Percentiles rank a stretch among this genome's conserved stretches.
Evolutionary conservation across 2,329 filamentous ascomycete genomes (phyloP).

Genomic region (Epichloe gansuensis): DNA sequence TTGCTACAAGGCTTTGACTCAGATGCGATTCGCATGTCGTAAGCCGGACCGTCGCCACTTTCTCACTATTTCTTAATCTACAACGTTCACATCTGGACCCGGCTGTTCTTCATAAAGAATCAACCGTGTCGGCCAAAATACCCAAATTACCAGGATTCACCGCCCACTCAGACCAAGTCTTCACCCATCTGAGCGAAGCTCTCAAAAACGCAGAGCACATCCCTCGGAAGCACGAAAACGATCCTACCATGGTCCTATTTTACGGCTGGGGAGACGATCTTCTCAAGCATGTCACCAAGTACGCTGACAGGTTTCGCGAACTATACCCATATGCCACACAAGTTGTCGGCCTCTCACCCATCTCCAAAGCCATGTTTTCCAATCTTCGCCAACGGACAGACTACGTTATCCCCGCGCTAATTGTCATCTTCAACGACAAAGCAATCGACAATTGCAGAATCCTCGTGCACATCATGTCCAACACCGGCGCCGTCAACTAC

Average conservation of each 20-base stretch:
- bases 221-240: conserved; percentile 4
- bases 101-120: neutral
- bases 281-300: conserved; percentile 44
- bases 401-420: conserved; percentile 33
- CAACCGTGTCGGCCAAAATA: conserved; percentile 5
- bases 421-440: conserved; percentile 21
- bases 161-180: conserved; percentile 34
- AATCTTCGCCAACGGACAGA: conserved; percentile 29
- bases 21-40: no score
- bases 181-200: conserved; percentile 26
- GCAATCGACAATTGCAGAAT: conserved; percentile 19
- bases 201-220: conserved; percentile 9
- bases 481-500: conserved; percentile 43
- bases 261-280: conserved; percentile 47
- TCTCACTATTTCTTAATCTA: neutral
- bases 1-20: no score
- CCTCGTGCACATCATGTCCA: conserved; percentile 44
- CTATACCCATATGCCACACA: conserved; percentile 40
- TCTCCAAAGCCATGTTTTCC: conserved; percentile 33
- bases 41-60: neutral
- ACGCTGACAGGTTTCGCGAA: conserved; percentile 36
- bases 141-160: conserved; percentile 31
- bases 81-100: neutral
- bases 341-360: conserved; percentile 38
- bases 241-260: conserved; percentile 37